These are phyloP conservation scores for Lactuca saligna DNA, from an alignment of 129 eudicot genomes.

Conservation along the genomic window DNA sequence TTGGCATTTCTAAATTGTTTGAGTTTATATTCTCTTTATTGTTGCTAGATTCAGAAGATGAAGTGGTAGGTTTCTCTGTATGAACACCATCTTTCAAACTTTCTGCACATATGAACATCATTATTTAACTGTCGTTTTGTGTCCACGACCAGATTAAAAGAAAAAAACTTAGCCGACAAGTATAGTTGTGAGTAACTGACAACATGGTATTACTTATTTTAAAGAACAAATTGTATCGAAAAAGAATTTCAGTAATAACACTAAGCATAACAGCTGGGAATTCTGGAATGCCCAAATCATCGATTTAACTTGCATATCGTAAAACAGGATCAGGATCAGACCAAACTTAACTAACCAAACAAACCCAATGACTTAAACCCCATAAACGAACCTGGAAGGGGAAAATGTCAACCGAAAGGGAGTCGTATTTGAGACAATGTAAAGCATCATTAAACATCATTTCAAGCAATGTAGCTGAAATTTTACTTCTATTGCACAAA, in stretches of 20 bases:
- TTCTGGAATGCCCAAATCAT: not conserved
- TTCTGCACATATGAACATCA: constrained; percentile 28
- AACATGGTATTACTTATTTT: not conserved
- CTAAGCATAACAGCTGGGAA: not conserved
- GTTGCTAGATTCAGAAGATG: constrained; percentile 41
- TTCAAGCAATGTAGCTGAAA: not conserved
- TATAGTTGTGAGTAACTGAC: not conserved
- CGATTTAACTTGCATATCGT: not conserved
- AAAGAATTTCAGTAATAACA: not conserved
- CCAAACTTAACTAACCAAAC: not conserved
- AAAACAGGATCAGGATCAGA: constrained; percentile 7
- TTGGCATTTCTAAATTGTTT: constrained; percentile 52
- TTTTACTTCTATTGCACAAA: not conserved
- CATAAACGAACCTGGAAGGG: not conserved
- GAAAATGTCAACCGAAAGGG: not conserved
- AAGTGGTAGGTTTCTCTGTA: constrained; percentile 32
- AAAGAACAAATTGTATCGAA: not conserved
- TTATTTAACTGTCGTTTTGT: constrained; percentile 3
- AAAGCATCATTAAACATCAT: constrained; percentile 7
- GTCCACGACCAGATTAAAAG: not conserved
- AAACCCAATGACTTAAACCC: not conserved
- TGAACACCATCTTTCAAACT: constrained; percentile 21
- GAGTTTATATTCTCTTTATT: constrained; percentile 68
- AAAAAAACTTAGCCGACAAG: not conserved
- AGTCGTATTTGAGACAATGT: constrained; percentile 15